Evolutionary conservation across 2,329 filamentous ascomycete genomes (phyloP), one percentile per base, ranked within the genome.

Genomic region (Curvularia spicifera): DNA sequence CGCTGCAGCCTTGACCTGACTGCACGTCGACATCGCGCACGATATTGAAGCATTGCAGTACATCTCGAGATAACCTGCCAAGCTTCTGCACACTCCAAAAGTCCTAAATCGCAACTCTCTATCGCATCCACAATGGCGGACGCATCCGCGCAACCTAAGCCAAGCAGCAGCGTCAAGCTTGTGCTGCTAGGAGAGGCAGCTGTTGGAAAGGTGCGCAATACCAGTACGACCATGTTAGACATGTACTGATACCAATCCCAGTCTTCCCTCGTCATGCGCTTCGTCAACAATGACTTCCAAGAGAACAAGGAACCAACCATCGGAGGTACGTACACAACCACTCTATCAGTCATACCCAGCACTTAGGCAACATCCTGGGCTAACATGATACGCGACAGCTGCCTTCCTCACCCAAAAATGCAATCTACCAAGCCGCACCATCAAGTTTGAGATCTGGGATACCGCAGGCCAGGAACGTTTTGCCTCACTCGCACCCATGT

Each of bases 231-330:
- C 13, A 1, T n/a, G 22, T 18, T 18, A 15, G 31, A 6, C 10
- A n/a, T 28, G 29, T 24, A 43, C 37, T 43, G 26, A 51, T 43
- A 62, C 24, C 9, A 1, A 3, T 26, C 20, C 6, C 26, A 96
- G 95, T 98, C 95, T 49, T 99, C 95, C 45, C 88, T 99, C 58
- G 95, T 99, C 64, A 86, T 99, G 76, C 92, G 95, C 75, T 99
- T 99, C 80, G 95, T 99, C 77, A 98, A 98, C 85, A 95, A 99
- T 82, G 94, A 98, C 80, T 99, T 99, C 75, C 95, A 99, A 83
- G 95, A 98, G 81, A 98, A 98, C 81, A 98, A 98, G 84, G 95
- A 99, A 79, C 95, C 95, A 62, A 99, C 95, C 66, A 99, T 99
- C 80, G 95, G 95, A 84, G 93, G 93, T 96, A 85, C 66, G 85